Percentiles rank a stretch among this genome's conserved stretches.
Conservation (phyloP, 2,329 filamentous ascomycete species). For the Epichloe bromicola region DNA sequence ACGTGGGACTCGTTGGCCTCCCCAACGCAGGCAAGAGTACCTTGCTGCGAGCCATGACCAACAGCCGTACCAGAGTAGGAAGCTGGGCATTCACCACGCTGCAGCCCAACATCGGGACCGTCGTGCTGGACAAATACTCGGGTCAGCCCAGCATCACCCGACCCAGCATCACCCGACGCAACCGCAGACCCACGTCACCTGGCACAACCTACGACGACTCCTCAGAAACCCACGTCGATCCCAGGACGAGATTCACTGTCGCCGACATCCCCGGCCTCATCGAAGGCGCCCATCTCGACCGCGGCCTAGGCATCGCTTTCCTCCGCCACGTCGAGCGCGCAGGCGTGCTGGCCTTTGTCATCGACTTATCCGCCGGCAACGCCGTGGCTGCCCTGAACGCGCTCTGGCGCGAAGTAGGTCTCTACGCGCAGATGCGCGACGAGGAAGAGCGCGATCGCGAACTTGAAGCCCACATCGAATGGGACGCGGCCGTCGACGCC, state of each 20-base stretch:
- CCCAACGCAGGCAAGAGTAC: slow-evolving; percentile 97
- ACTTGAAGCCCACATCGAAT: slow-evolving; percentile 41
- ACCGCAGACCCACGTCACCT: slow-evolving; percentile 7
- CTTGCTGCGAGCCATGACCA: slow-evolving; percentile 72
- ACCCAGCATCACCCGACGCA: slow-evolving; percentile 24
- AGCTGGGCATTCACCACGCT: slow-evolving; percentile 96
- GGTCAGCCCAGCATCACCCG: slow-evolving; percentile 47
- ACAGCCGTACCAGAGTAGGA: slow-evolving; percentile 78
- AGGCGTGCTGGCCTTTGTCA: slow-evolving; percentile 81
- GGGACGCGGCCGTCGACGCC: slow-evolving; percentile 40
- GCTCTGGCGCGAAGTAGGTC: slow-evolving; percentile 80
- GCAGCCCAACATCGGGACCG: slow-evolving; percentile 88
- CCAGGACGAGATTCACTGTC: slow-evolving; percentile 74
- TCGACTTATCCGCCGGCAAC: slow-evolving; percentile 72
- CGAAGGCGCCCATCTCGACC: slow-evolving; percentile 82
- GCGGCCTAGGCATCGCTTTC: slow-evolving; percentile 82
- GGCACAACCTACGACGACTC: slow-evolving; percentile 40
- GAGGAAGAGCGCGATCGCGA: slow-evolving; percentile 57
- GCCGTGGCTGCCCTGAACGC: slow-evolving; percentile 66
- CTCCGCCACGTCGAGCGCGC: slow-evolving; percentile 90
- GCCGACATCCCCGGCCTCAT: slow-evolving; percentile 94
- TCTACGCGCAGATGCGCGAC: slow-evolving; percentile 71
- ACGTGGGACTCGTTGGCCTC: slow-evolving; percentile 86
- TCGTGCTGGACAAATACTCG: slow-evolving; percentile 77
- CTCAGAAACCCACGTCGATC: slow-evolving; percentile 31